phyloP scores from a whole-genome alignment of 345 rosid genomes.

The Nephelium lappaceum region DNA sequence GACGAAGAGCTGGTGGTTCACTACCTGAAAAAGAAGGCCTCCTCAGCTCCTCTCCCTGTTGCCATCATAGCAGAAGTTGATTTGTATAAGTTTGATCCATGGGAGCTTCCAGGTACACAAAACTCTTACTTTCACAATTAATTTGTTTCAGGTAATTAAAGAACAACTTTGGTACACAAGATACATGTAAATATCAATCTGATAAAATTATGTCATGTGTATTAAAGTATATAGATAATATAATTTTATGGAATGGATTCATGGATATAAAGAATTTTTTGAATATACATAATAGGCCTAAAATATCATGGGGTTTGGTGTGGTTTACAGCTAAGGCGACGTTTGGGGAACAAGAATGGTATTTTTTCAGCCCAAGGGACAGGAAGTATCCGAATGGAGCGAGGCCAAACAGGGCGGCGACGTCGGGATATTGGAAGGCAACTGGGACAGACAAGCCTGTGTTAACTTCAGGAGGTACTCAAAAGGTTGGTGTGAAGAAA shows the following conservation, averaged over 20 bases:
- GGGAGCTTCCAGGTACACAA: conserved; percentile 88
- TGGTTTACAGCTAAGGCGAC: conserved; percentile 65
- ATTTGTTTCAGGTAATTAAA: too few relatives aligned
- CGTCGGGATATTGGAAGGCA: conserved; percentile 99
- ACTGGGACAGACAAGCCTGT: conserved; percentile 98
- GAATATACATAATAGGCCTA: not conserved
- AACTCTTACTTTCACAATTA: too few relatives aligned
- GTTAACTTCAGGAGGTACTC: conserved; percentile 56
- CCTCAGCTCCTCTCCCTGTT: conserved; percentile 77
- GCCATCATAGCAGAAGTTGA: conserved; percentile 89
- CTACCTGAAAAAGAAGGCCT: conserved; percentile 84
- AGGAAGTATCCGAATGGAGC: conserved; percentile 97
- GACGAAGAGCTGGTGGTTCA: conserved; percentile 96
- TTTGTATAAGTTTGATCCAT: conserved; percentile 93
- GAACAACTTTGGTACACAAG: not conserved
- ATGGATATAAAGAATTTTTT: not conserved
- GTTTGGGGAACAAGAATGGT: conserved; percentile 98
- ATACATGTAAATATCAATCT: not conserved
- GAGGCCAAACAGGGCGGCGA: conserved; percentile 93
- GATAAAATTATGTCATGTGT: not conserved
- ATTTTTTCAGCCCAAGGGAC: conserved; percentile 93
- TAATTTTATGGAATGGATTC: not conserved
- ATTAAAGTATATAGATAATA: not conserved
- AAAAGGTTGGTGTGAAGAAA: conserved; percentile 88
- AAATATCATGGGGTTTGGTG: not conserved